phyloP scores from a whole-genome alignment of 306 rosid genomes.

The Astragalus membranaceus region DNA sequence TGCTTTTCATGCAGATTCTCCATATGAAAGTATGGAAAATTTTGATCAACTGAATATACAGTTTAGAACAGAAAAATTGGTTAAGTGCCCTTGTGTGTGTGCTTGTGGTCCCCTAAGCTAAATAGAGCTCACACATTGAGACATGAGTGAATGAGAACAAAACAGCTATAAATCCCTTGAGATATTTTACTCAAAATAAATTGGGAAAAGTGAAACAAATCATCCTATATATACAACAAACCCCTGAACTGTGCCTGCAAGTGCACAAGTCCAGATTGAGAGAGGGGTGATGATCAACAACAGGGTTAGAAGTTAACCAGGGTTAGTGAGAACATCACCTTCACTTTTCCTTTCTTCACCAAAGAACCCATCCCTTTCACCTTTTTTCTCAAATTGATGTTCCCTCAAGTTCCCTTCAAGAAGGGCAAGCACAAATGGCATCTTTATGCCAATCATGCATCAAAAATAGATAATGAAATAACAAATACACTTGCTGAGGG shows the following conservation, averaged over 20 bases:
- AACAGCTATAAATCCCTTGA: conserved; percentile 44
- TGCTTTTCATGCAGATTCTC: conserved; percentile 9
- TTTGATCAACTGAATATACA: conserved; percentile 8
- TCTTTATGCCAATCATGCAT: conserved; percentile 39
- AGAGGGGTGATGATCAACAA: conserved; percentile 3
- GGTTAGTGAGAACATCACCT: conserved; percentile 23
- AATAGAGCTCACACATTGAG: not conserved
- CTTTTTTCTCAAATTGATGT: conserved; percentile 3
- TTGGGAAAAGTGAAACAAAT: conserved; percentile 45
- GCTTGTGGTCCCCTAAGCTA: not conserved
- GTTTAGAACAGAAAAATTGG: not conserved
- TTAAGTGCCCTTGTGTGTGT: conserved; percentile 9
- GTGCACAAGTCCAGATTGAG: conserved; percentile 26
- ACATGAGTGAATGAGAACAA: conserved; percentile 22
- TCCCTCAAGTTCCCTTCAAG: conserved; percentile 36
- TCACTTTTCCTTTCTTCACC: conserved; percentile 21
- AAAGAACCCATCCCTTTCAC: conserved; percentile 27
- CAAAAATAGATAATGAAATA: conserved; percentile 12
- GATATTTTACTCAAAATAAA: conserved; percentile 38
- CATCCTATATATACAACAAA: conserved; percentile 55
- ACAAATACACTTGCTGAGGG: conserved; percentile 39
- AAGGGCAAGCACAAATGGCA: conserved; percentile 29
- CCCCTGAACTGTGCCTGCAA: conserved; percentile 33
- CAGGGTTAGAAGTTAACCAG: not conserved
- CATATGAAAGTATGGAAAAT: conserved; percentile 1